Conservation (phyloP, 805 yeast species). For the Henningerozyma blattae region DNA sequence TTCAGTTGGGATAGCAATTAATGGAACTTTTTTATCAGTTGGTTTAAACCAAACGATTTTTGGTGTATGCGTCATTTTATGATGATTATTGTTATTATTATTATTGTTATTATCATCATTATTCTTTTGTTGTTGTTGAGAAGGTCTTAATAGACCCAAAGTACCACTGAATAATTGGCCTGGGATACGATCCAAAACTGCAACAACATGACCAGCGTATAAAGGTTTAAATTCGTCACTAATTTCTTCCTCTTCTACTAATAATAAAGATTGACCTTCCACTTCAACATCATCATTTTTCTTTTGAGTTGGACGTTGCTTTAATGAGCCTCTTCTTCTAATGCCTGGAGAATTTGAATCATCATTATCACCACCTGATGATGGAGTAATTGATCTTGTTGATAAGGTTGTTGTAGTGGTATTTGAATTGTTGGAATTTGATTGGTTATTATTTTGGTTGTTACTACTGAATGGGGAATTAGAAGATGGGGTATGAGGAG, state of each 20-base stretch:
- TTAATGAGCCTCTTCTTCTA: conserved; percentile 79
- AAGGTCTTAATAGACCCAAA: conserved; percentile 85
- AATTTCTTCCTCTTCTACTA: conserved; percentile 92
- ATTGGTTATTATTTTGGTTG: conserved; percentile 3
- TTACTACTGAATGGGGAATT: conserved; percentile 5
- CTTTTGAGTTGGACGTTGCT: conserved; percentile 93
- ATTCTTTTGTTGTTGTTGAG: conserved; percentile 70
- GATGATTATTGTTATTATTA: conserved; percentile 16
- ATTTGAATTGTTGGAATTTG: too few species aligned
- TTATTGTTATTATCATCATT: conserved; percentile 44
- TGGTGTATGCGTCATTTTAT: conserved; percentile 40
- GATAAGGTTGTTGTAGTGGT: conserved; percentile 10
- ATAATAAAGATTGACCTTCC: conserved; percentile 85
- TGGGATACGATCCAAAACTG: conserved; percentile 93
- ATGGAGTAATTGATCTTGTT: background rate
- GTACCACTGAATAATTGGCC: conserved; percentile 96
- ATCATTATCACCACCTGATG: conserved; percentile 11
- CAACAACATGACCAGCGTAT: conserved; percentile 97
- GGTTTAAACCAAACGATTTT: conserved; percentile 99
- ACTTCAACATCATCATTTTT: conserved; percentile 98
- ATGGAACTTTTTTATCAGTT: conserved; percentile 93
- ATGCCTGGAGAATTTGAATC: conserved; percentile 23
- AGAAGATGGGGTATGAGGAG: conserved; percentile 9
- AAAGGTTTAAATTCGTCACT: conserved; percentile 87
- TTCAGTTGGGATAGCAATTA: conserved; percentile 98